Percentiles rank a stretch among this genome's conserved stretches.
These are phyloP conservation scores for Carallia pectinifolia DNA, from an alignment of 345 rosid species.

Conservation along the genomic window DNA sequence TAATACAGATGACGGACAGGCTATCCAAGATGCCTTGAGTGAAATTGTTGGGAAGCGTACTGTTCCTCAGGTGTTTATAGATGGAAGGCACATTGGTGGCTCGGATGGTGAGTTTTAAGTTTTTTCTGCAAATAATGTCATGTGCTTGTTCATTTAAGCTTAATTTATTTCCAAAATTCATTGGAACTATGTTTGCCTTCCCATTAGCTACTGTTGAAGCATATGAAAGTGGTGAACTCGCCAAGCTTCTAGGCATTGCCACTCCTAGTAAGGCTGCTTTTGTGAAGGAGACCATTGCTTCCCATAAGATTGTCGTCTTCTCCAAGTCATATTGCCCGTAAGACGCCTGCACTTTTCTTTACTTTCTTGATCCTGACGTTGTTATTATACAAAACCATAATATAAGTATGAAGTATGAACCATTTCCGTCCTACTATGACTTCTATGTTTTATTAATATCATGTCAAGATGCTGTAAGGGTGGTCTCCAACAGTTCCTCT, in stretches of 20 bases:
- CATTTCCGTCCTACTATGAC: neutral
- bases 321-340: conserved; percentile 99
- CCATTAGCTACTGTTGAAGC: conserved; percentile 76
- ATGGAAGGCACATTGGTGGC: conserved; percentile 87
- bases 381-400: neutral
- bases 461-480: neutral
- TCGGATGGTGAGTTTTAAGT: conserved; percentile 60
- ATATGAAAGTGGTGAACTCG: conserved; percentile 62
- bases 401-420: too few species aligned
- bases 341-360: conserved; percentile 7
- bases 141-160: neutral
- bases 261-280: conserved; percentile 40
- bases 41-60: conserved; percentile 67
- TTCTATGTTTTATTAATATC: neutral
- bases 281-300: conserved; percentile 69
- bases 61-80: conserved; percentile 87
- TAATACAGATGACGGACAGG: conserved; percentile 65
- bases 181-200: conserved; percentile 17
- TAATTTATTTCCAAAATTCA: neutral
- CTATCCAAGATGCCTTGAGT: conserved; percentile 65
- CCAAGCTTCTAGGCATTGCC: conserved; percentile 58
- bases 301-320: conserved; percentile 92
- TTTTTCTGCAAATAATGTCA: neutral
- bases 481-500: neutral
- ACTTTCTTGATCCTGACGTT: neutral